Evolutionary conservation across 2,329 filamentous ascomycete genomes (phyloP), one percentile per base, ranked within the genome.

Genomic region (Pyricularia pennisetigena): DNA sequence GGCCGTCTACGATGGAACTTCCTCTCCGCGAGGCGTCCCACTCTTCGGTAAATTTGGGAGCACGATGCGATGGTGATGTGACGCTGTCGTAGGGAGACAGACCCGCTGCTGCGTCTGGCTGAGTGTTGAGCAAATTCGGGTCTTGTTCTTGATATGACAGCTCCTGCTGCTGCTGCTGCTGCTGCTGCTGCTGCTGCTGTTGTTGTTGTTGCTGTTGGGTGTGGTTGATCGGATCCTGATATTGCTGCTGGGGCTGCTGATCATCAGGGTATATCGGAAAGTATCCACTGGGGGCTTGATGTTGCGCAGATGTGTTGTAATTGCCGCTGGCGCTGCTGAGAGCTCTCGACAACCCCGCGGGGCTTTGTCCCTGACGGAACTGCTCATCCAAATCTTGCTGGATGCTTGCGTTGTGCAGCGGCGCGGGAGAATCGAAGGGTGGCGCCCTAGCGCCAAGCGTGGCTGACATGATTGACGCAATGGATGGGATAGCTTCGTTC

Each of bases 1-100:
- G 73, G 72, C 69, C 71, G 73, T 87, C 85, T 70, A 88, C 74
- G 69, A 90, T 82, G 54, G 88, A 90, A 73, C 86, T 86, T 64
- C 88, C 89, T 71, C 88, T 85, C 73, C 87, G 87, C 73, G 84
- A 87, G 66, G 86, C 87, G 78, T 91, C 88, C 83, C 89, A 91
- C 80, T 90, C 86, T 76, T 92, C 89, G 72, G 85, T 88, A 74
- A 91, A 90, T 72, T 82, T 86, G 70, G 86, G 82, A 70, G 75
- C 71, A n/a, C 71, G 73, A 69, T 62, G 72, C 71, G 20, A 71
- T 30, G 28, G 72, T 72, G 67, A 73, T 72, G 68, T 61, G 63
- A 69, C 71, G 64, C 72, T 73, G 69, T 71, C 72, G 29, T 71
- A 70, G 24, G 74, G 72, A 29, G 76, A 74, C 14, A 32, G 65